phyloP scores from a whole-genome alignment of 2,329 filamentous ascomycete species.

The Paradendryphiella salina region DNA sequence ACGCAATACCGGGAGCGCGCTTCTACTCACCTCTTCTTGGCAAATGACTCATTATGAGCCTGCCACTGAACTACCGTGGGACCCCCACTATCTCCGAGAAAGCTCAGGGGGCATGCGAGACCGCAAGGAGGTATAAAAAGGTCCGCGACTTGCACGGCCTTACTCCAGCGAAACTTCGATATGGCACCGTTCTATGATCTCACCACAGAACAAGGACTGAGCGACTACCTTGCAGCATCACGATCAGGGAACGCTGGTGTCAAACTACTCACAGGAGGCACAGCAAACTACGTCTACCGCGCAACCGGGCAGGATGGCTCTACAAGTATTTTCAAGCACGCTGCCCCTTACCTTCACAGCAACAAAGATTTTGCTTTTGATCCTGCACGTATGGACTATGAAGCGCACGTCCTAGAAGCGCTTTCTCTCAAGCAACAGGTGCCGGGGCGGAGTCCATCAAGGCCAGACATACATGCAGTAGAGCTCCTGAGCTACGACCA shows the following conservation, averaged over 20 bases:
- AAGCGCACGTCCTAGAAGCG: slow-evolving; percentile 30
- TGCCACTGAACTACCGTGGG: no score
- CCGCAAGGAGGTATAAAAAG: background rate
- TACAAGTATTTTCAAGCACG: slow-evolving; percentile 43
- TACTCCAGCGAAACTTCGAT: background rate
- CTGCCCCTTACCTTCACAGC: slow-evolving; percentile 35
- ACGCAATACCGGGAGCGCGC: background rate
- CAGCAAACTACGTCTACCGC: slow-evolving; percentile 45
- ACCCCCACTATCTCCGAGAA: no score
- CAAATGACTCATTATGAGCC: slow-evolving; percentile 27
- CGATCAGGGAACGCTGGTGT: slow-evolving; percentile 8
- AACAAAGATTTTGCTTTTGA: slow-evolving; percentile 34
- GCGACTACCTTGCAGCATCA: slow-evolving; percentile 23
- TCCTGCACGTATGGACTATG: slow-evolving; percentile 41
- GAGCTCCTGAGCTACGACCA: slow-evolving; percentile 31
- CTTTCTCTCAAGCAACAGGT: slow-evolving; percentile 11
- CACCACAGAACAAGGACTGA: slow-evolving; percentile 28
- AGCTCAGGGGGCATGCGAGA: no score
- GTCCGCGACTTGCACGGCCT: background rate
- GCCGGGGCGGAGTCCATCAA: background rate
- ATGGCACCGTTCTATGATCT: slow-evolving; percentile 10
- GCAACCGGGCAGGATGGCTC: slow-evolving; percentile 17
- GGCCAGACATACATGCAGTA: slow-evolving; percentile 23
- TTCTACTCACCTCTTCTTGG: slow-evolving; percentile 15
- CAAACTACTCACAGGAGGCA: slow-evolving; percentile 37